These are phyloP conservation scores for Trichomonas vaginalis DNA, from an alignment of 208 protist species.

Conservation along the genomic window DNA sequence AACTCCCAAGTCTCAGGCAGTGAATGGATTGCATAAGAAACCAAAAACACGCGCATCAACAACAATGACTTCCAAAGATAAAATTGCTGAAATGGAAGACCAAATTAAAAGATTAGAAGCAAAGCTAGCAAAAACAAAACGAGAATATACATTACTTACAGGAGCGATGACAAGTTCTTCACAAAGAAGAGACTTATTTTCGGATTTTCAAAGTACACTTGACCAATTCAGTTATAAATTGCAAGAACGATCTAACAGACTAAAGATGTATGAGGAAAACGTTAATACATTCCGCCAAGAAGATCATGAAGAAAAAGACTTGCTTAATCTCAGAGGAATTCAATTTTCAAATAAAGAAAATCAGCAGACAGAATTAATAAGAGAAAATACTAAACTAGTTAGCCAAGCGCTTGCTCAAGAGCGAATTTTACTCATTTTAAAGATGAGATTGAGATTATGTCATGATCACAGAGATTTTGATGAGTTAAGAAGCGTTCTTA, in stretches of 20 bases:
- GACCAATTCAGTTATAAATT: not conserved
- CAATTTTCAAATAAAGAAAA: not conserved
- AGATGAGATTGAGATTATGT: not conserved
- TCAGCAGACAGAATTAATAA: not conserved
- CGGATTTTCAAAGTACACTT: not conserved
- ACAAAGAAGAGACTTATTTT: not conserved
- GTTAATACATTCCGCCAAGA: not conserved
- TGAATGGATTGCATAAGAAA: not conserved
- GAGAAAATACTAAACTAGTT: not conserved
- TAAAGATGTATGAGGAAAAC: not conserved
- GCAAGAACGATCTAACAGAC: not conserved
- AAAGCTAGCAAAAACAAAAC: not conserved
- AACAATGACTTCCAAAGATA: not conserved
- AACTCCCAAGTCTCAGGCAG: not conserved
- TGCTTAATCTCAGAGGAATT: not conserved
- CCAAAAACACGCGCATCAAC: not conserved
- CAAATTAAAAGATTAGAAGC: not conserved
- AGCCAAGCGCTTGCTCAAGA: not conserved
- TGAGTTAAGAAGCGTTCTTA: not conserved
- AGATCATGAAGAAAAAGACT: not conserved
- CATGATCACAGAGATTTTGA: not conserved
- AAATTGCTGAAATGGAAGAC: not conserved
- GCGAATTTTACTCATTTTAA: not conserved
- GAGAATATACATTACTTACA: not conserved
- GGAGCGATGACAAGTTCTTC: not conserved